Evolutionary conservation across 2,329 filamentous ascomycete genomes (phyloP).

Genomic region (Sordariomycetes sp.): DNA sequence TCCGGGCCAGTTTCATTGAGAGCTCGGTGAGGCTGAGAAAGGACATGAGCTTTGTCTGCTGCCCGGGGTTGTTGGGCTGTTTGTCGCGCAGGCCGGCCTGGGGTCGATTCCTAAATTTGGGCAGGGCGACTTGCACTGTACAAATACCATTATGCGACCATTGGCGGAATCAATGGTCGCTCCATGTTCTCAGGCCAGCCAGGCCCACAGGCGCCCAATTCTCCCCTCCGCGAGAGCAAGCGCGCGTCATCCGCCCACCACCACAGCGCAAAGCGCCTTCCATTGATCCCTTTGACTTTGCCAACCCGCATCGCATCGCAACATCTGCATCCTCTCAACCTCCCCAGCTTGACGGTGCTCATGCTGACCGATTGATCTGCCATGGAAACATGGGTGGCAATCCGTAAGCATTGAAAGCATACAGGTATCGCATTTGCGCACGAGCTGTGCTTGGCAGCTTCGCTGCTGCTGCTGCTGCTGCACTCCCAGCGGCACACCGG

Average conservation of each 20-base stretch:
- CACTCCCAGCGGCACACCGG: background rate
- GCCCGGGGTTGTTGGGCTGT: background rate
- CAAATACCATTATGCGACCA: background rate
- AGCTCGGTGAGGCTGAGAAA: background rate
- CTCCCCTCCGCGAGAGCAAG: background rate
- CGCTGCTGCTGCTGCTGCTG: background rate
- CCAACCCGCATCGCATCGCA: background rate
- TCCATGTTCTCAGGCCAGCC: background rate
- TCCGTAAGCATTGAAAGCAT: background rate
- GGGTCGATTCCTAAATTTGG: background rate
- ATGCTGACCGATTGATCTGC: background rate
- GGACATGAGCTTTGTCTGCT: background rate
- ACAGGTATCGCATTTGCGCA: background rate
- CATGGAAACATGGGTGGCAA: background rate
- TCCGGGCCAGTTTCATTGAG: too few species aligned
- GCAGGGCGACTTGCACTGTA: background rate
- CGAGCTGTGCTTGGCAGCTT: background rate
- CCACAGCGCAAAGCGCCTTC: background rate
- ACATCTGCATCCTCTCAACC: background rate
- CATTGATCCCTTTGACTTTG: background rate
- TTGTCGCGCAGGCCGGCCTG: background rate
- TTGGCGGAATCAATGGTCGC: background rate
- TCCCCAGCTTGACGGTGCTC: background rate
- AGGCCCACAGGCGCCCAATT: background rate
- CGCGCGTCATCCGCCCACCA: background rate